Percentiles rank a stretch among this genome's conserved stretches.
These are phyloP conservation scores for Ascochyta clinopodiicola DNA, from an alignment of 2,329 filamentous ascomycete species.

Conservation along the genomic window DNA sequence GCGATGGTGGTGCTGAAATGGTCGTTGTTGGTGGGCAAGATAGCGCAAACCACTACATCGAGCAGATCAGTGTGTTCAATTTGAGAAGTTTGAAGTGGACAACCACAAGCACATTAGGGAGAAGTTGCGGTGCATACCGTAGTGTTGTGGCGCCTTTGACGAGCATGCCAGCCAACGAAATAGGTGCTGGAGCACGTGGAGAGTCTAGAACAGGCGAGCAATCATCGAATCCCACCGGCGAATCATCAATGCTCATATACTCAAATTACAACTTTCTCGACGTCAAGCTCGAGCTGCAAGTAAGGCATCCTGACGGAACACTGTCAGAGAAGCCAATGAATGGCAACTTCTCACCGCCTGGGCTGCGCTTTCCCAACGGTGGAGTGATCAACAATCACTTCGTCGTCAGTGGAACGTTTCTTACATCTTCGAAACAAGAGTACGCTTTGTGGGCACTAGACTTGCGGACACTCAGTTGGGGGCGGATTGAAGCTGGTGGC, in stretches of 20 bases:
- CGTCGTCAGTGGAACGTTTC: slow-evolving; percentile 94
- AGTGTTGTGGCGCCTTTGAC: slow-evolving; percentile 89
- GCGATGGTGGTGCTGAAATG: slow-evolving; percentile 93
- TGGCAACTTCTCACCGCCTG: slow-evolving; percentile 84
- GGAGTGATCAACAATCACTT: slow-evolving; percentile 96
- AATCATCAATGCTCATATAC: slow-evolving; percentile 87
- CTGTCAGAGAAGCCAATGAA: slow-evolving; percentile 89
- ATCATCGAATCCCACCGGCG: slow-evolving; percentile 45
- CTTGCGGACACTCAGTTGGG: slow-evolving; percentile 87
- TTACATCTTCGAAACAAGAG: slow-evolving; percentile 97
- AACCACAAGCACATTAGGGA: slow-evolving; percentile 82
- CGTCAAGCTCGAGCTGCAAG: slow-evolving; percentile 92
- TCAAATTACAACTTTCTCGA: slow-evolving; percentile 99
- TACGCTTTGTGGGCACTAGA: slow-evolving; percentile 97
- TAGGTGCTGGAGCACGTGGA: slow-evolving; percentile 64
- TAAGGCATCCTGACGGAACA: slow-evolving; percentile 82
- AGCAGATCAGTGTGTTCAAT: slow-evolving; percentile 98
- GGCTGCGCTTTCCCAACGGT: slow-evolving; percentile 92
- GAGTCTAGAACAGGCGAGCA: slow-evolving; percentile 51
- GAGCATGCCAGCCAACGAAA: slow-evolving; percentile 67
- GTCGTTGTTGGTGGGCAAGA: slow-evolving; percentile 96
- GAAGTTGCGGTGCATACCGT: slow-evolving; percentile 94
- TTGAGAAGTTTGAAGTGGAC: slow-evolving; percentile 95
- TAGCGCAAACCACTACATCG: slow-evolving; percentile 97
- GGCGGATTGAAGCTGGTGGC: slow-evolving; percentile 88